A percentile compares a stretch with the other conserved stretches of the same genome.
Evolutionary conservation across 306 rosid species (phyloP).

Genomic region (Trifolium repens): DNA sequence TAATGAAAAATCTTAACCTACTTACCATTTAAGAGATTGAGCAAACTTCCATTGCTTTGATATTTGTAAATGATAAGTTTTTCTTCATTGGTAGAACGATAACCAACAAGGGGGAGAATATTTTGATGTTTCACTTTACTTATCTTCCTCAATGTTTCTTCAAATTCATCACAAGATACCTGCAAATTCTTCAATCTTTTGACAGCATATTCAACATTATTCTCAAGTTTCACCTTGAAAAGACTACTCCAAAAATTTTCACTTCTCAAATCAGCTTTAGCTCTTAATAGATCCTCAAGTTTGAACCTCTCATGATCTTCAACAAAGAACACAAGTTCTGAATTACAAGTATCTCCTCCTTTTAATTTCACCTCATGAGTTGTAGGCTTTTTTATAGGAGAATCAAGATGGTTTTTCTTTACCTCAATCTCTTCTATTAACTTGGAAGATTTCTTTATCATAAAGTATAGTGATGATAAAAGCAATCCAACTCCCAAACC

Average conservation of each 20-base stretch:
- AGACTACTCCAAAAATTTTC: conserved; percentile 65
- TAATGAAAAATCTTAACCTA: conserved; percentile 38
- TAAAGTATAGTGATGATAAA: conserved; percentile 43
- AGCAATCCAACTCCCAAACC: conserved; percentile 43
- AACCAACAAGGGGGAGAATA: conserved; percentile 70
- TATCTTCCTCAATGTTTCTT: conserved; percentile 54
- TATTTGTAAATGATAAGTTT: conserved; percentile 72
- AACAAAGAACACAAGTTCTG: conserved; percentile 74
- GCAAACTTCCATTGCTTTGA: conserved; percentile 76
- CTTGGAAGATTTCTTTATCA: conserved; percentile 40
- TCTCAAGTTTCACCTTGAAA: conserved; percentile 64
- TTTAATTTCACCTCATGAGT: conserved; percentile 36
- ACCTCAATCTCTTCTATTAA: conserved; percentile 24
- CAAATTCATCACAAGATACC: conserved; percentile 64
- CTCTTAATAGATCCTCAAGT: conserved; percentile 68
- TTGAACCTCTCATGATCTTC: conserved; percentile 65
- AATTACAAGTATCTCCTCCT: background rate
- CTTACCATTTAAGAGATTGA: conserved; percentile 69
- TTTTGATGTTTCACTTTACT: conserved; percentile 66
- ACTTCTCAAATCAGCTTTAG: conserved; percentile 64
- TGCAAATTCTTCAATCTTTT: conserved; percentile 74
- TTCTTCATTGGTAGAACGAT: conserved; percentile 58
- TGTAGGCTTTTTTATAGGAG: conserved; percentile 39
- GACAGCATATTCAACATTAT: conserved; percentile 62
- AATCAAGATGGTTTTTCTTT: conserved; percentile 36